These are phyloP conservation scores for Fusarium setosum DNA, from an alignment of 2,329 filamentous ascomycete genomes.

Conservation along the genomic window DNA sequence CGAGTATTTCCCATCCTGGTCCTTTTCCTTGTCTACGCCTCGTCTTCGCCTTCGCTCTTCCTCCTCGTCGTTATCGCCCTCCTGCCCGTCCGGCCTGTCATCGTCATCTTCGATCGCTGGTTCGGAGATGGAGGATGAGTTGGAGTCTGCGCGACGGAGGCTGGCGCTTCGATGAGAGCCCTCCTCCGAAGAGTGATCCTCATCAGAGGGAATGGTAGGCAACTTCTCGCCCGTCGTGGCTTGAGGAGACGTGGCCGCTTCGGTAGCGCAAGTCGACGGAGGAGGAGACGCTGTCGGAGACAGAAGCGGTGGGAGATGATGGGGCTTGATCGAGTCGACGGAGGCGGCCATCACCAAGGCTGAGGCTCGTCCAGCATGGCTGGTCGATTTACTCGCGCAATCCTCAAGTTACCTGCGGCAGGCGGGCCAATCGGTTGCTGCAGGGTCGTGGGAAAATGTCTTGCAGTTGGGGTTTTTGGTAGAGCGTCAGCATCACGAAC, in stretches of 20 bases:
- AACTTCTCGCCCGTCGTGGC: slow-evolving; percentile 7
- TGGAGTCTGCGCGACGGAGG: slow-evolving; percentile 36
- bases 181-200: slow-evolving; percentile 46
- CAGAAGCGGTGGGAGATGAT: slow-evolving; percentile 34
- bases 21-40: neutral
- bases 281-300: slow-evolving; percentile 21
- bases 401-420: too few species aligned
- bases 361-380: slow-evolving; percentile 35
- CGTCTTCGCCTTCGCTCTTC: slow-evolving; percentile 1
- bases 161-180: slow-evolving; percentile 39
- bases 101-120: slow-evolving; percentile 40
- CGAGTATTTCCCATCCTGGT: neutral
- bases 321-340: slow-evolving; percentile 35
- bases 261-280: slow-evolving; percentile 21
- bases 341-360: slow-evolving; percentile 42
- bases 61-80: neutral
- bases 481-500: slow-evolving; percentile 9
- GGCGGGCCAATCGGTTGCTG: neutral
- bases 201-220: slow-evolving; percentile 44
- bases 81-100: too few species aligned
- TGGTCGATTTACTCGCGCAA: too few species aligned
- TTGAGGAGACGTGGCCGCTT: slow-evolving; percentile 1
- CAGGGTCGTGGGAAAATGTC: slow-evolving; percentile 3
- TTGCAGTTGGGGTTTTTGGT: neutral
- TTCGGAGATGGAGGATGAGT: slow-evolving; percentile 47